Evolutionary conservation across 2,329 filamentous ascomycete species (phyloP).

Genomic region (Karstenula rhodostoma): DNA sequence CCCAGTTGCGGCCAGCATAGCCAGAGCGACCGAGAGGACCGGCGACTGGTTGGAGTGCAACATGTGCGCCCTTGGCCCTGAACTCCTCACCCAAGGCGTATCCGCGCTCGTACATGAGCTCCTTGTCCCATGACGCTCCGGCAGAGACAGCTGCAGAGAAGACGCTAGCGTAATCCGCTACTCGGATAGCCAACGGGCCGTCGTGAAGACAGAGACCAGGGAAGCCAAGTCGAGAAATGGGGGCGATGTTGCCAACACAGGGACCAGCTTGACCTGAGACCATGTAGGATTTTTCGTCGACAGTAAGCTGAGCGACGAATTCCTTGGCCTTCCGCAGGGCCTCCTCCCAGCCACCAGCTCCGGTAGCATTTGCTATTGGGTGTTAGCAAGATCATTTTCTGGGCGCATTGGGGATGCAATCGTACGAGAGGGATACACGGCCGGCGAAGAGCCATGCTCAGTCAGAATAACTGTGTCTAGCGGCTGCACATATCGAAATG

Average conservation of each 20-base stretch:
- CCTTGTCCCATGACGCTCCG: slow-evolving; percentile 52
- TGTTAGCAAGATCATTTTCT: neutral
- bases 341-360: slow-evolving; percentile 43
- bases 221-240: slow-evolving; percentile 50
- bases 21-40: slow-evolving; percentile 53
- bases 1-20: slow-evolving; percentile 53
- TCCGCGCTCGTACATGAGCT: slow-evolving; percentile 45
- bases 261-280: slow-evolving; percentile 43
- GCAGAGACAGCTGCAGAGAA: slow-evolving; percentile 49
- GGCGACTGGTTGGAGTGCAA: slow-evolving; percentile 60
- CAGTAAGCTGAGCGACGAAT: slow-evolving; percentile 41
- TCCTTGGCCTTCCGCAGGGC: slow-evolving; percentile 42
- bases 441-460: slow-evolving; percentile 38
- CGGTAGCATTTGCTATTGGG: slow-evolving; percentile 34
- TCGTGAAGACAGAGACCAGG: slow-evolving; percentile 53
- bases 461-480: slow-evolving; percentile 40
- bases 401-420: neutral
- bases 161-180: slow-evolving; percentile 40
- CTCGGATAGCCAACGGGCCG: slow-evolving; percentile 47
- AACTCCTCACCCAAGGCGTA: slow-evolving; percentile 43
- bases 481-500: slow-evolving; percentile 41
- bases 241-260: slow-evolving; percentile 47
- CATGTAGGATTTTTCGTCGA: slow-evolving; percentile 47
- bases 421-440: slow-evolving; percentile 40
- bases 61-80: slow-evolving; percentile 48